Base-by-base conservation (phyloP, 164 flowering plant genomes). In the Liriodendron chinense region DNA sequence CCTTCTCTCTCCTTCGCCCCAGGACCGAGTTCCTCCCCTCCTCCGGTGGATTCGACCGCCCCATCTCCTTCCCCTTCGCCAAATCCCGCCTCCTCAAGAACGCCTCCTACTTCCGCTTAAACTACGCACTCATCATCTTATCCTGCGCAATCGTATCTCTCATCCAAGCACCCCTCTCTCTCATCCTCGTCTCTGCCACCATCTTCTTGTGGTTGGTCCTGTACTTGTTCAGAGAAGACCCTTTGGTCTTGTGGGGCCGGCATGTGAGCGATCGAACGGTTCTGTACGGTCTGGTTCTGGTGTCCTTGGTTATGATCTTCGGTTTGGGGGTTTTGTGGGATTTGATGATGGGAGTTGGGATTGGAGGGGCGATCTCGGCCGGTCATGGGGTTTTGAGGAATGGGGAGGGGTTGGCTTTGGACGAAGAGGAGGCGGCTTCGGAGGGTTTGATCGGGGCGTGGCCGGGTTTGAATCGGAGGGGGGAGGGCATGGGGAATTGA, bases 341-440 rank as follows among this genome's bases (percentile, higher is more conserved):
- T 49, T n/a, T 75, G 68, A 9, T 62, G 18, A n/a, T 34, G 7
- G 56, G 65, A 10, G 22, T 70, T 2, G 73, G 20, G 16, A 57
- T 47, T 7, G 73, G 78, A 9, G 59, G 14, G 25, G 66, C 59
- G 26, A 25, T 47, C 21, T 25, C 23, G 34, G 67, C 22, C 14
- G 23, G 61, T 69, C 78, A 75, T 48, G 78, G 49, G 25, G 34
- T 62, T 34, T 62, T 75, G 47, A 75, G 78, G 63, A 61, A 69
- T n/a, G 24, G 34, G 34, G 73, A 69, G 16, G 68, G 59, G 47
- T 48, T 69, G 56, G 65, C 47, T 65, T 49, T 74, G 70, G 48
- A 65, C 18, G 76, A 74, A 69, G 9, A 65, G 28, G 76, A 74
- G 25, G 76, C 70, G 13, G 76, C 70, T 20, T 47, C 69, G 12